Evolutionary conservation across 2,329 filamentous ascomycete species (phyloP).

Genomic region (Aspergillus calidoustus): DNA sequence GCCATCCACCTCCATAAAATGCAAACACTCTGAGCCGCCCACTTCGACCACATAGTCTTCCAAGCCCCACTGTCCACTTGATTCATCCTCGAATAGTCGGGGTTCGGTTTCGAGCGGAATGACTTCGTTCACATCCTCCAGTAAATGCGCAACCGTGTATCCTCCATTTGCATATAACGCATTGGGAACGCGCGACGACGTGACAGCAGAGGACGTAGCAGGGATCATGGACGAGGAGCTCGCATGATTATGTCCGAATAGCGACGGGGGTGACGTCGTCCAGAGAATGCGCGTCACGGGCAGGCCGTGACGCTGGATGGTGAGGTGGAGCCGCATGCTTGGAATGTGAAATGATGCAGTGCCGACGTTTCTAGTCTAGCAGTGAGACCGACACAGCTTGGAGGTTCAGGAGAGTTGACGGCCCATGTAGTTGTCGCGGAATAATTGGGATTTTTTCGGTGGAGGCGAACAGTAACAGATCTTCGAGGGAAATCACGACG

Average conservation of each 20-base stretch:
- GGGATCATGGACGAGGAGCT: slow-evolving; percentile 26
- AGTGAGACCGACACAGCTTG: neutral
- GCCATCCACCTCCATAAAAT: slow-evolving; percentile 74
- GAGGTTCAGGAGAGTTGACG: neutral
- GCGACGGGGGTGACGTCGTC: slow-evolving; percentile 59
- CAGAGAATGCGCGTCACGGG: slow-evolving; percentile 75
- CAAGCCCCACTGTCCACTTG: slow-evolving; percentile 71
- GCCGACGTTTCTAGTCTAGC: neutral
- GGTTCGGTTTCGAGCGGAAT: slow-evolving; percentile 76
- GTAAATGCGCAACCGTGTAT: slow-evolving; percentile 74
- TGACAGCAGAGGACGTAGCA: slow-evolving; percentile 38
- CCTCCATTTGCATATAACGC: slow-evolving; percentile 51
- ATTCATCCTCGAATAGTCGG: slow-evolving; percentile 35
- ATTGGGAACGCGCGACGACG: slow-evolving; percentile 41
- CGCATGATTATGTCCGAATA: slow-evolving; percentile 35
- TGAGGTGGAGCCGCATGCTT: slow-evolving; percentile 72
- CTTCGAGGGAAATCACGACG: neutral
- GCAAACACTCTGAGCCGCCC: slow-evolving; percentile 82
- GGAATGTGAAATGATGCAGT: slow-evolving; percentile 18
- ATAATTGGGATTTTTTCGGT: slow-evolving; percentile 1
- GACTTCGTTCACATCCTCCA: slow-evolving; percentile 77
- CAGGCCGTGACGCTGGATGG: slow-evolving; percentile 73
- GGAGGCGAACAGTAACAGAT: neutral
- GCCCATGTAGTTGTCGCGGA: neutral
- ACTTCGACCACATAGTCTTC: slow-evolving; percentile 90